A percentile compares a stretch with the other conserved stretches of the same genome.
Evolutionary conservation across 495 filamentous ascomycete species (phyloP).

Genomic region (Hyphodiscus hymeniophilus): DNA sequence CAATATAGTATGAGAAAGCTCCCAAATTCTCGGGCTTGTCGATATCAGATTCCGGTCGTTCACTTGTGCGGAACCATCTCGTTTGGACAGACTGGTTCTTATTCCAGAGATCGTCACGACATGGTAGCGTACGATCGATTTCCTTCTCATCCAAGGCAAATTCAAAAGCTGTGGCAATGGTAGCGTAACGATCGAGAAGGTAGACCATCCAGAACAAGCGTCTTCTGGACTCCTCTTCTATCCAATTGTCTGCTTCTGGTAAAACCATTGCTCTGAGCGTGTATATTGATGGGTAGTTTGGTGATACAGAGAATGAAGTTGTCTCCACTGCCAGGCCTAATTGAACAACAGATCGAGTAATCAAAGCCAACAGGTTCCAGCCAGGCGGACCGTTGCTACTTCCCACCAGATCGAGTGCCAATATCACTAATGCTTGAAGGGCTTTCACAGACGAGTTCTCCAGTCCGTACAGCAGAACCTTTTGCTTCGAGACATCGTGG

Average conservation of each 20-base stretch:
- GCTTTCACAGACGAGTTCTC: constrained; percentile 85
- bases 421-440: constrained; percentile 74
- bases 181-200: constrained; percentile 79
- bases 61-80: constrained; percentile 62
- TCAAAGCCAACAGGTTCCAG: constrained; percentile 83
- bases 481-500: constrained; percentile 73
- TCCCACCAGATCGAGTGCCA: constrained; percentile 30
- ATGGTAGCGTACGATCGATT: constrained; percentile 79
- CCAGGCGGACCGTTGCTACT: constrained; percentile 63
- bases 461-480: constrained; percentile 65
- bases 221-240: constrained; percentile 78
- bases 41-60: constrained; percentile 47
- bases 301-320: constrained; percentile 59
- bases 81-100: constrained; percentile 79
- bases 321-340: constrained; percentile 73
- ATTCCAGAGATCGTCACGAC: constrained; percentile 76
- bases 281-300: constrained; percentile 73
- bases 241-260: constrained; percentile 73
- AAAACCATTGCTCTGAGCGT: constrained; percentile 74
- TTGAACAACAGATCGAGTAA: constrained; percentile 78
- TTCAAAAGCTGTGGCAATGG: constrained; percentile 81
- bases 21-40: constrained; percentile 70
- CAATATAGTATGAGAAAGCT: constrained; percentile 77
- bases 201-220: constrained; percentile 93
- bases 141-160: constrained; percentile 82